Evolutionary conservation across 2,329 filamentous ascomycete species (phyloP), one percentile per base, ranked within the genome.

Genomic region (Fusarium albidum): DNA sequence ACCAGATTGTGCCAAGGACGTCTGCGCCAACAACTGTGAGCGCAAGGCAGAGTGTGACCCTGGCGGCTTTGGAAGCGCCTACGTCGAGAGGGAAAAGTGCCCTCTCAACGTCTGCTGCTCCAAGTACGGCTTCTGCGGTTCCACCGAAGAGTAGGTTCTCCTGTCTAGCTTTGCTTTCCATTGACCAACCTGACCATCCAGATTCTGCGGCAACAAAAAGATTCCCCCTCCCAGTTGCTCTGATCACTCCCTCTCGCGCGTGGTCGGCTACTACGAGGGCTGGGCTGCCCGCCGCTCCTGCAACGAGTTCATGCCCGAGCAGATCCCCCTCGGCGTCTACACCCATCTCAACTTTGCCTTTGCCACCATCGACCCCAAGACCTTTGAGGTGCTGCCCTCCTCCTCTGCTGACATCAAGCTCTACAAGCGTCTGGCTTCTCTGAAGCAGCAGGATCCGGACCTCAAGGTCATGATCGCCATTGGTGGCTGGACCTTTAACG

Each of bases 401-500:
- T 37, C 32, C 8, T 10, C 26, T 10, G 11, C 17, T 2, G 43
- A 44, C 29, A 26, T 25, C 17, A 17, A 34, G 4, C 8, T 41
- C 2, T 53, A 51, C 21, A 35, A 41, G 13, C 14, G 29, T 3
- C 13, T 55, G 9, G n/a, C 26, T 3, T n/a, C n/a, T 3, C 38
- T 77, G 0, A 77, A 78, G 55, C 11, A 48, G 2, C 37, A 37
- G 11, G 49, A 68, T 15, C 57, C 61, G 0, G 52, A 51, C 3
- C 61, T 79, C 1, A 63, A 77, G 55, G 68, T 71, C 1, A 72
- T 66, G 55, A 70, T 80, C 28, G 68, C 73, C 6, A 57, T 80
- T 5, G 77, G 77, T 4, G 77, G 78, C 0, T 78, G 73, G 71
- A 62, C 70, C 3, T 74, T 77, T 49, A 75, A 67, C 40, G 73